phyloP scores from a whole-genome alignment of 495 filamentous ascomycete species.

The Aspergillus coremiiformis region DNA sequence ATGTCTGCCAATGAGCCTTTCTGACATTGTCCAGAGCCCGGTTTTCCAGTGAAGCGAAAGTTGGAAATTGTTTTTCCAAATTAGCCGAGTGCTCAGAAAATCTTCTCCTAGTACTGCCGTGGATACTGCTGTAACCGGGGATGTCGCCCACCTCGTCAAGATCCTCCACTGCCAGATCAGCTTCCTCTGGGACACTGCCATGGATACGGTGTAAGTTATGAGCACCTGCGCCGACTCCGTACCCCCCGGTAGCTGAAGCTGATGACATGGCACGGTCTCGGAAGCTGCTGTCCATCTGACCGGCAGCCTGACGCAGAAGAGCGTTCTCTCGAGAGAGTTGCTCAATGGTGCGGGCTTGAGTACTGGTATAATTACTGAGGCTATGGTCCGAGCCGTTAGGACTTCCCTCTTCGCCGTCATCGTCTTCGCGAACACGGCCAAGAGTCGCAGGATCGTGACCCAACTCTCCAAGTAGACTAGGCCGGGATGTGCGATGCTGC shows the following conservation, averaged over 20 bases:
- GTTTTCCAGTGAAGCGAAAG: constrained; percentile 56
- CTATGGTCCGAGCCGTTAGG: constrained; percentile 57
- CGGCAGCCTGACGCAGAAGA: constrained; percentile 54
- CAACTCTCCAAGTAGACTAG: constrained; percentile 77
- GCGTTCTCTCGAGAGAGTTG: constrained; percentile 67
- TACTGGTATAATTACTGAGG: constrained; percentile 43
- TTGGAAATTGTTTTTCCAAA: constrained; percentile 46
- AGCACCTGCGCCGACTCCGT: constrained; percentile 42
- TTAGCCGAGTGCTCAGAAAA: constrained; percentile 56
- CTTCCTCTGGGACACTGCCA: constrained; percentile 60
- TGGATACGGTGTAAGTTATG: constrained; percentile 54
- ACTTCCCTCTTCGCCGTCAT: constrained; percentile 67
- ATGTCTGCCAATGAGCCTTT: constrained; percentile 83
- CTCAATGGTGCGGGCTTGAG: constrained; percentile 63
- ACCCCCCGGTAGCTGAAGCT: constrained; percentile 34
- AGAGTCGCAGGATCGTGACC: constrained; percentile 63
- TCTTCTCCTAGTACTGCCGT: constrained; percentile 44
- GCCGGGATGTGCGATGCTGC: constrained; percentile 76
- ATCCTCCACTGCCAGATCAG: constrained; percentile 64
- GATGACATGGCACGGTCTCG: constrained; percentile 55
- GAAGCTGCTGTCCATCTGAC: constrained; percentile 54
- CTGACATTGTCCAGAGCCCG: constrained; percentile 69
- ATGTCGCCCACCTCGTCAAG: constrained; percentile 56
- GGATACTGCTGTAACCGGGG: constrained; percentile 39
- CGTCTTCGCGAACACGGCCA: constrained; percentile 73